Conservation (phyloP, 2,329 filamentous ascomycete species). For the Diaporthe eres region DNA sequence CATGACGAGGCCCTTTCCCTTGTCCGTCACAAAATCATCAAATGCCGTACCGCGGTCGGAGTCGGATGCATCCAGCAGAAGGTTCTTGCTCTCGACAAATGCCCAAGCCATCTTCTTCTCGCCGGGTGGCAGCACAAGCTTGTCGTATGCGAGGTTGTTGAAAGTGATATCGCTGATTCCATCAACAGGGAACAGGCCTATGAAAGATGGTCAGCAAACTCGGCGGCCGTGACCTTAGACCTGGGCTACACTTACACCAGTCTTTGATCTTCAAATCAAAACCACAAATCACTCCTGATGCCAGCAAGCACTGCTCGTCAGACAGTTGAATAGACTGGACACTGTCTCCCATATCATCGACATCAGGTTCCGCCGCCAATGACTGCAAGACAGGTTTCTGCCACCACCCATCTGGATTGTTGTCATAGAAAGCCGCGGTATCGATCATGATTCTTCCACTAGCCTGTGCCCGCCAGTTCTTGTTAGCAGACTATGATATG, state of each 20-base stretch:
- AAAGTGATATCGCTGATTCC: slow-evolving; percentile 54
- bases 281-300: neutral
- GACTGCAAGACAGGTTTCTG: neutral
- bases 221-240: too few relatives aligned
- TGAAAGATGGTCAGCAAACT: neutral
- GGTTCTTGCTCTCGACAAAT: slow-evolving; percentile 21
- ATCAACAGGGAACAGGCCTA: neutral
- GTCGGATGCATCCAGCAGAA: neutral
- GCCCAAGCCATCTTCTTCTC: slow-evolving; percentile 54
- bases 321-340: neutral
- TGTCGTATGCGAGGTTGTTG: slow-evolving; percentile 60
- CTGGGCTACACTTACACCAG: neutral
- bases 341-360: neutral
- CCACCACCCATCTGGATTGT: neutral
- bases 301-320: neutral
- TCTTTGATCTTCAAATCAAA: slow-evolving; percentile 12
- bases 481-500: neutral
- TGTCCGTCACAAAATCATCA: slow-evolving; percentile 43
- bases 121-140: slow-evolving; percentile 46
- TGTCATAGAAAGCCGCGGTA: neutral
- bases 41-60: slow-evolving; percentile 5
- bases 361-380: neutral
- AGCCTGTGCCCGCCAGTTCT: neutral
- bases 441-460: slow-evolving; percentile 15
- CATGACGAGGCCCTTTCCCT: slow-evolving; percentile 41